Base-by-base conservation (phyloP, 768 basidiomycete genomes). In the Russula abietina region DNA sequence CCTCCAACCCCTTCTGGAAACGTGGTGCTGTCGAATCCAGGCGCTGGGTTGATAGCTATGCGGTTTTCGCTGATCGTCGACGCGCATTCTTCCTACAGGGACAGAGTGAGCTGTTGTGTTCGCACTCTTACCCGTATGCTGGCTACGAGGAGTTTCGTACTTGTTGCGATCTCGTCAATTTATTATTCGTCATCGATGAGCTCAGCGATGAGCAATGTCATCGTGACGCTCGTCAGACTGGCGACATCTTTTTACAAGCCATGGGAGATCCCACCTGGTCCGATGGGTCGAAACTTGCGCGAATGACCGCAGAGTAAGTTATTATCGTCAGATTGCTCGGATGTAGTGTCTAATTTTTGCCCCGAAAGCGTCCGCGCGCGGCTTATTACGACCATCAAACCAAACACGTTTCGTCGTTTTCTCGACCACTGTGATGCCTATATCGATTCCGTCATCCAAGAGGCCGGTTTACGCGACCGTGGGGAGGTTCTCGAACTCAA, bases 111-210 rank as follows among this genome's bases (percentile, higher is more conserved):
- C 77, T 86, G 4, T 76, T 87, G 52, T 82, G 80, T 67, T 82
- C 85, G 11, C 82, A 80, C 70, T 80, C 76, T n/a, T 87, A 83
- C 70, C 78, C 80, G 19, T 85, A 82, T 70, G 80, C 82, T 49
- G 80, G 77, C 41, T 77, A 77, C 60, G 83, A 84, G 60, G 75
- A 80, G 69, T 80, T 86, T 63, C 77, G 85, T 58, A 85, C 80
- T 1, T 79, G 77, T 45, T 86, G 84, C 69, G 85, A 87, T 72
- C 83, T 84, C 63, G 79, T 85, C 62, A 85, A 87, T 68, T 73
- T 83, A 14, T 78, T 88, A 32, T 87, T 85, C 73, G 81, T 83
- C 61, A 77, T 86, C 54, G 87, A 88, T 71, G 86, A 87, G 72
- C 78, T 85, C 57, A 86, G 83, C 70, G 85, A 87, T 65, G 84